Base-by-base conservation (phyloP, 2,329 filamentous ascomycete species). In the Leptographium procerum region DNA sequence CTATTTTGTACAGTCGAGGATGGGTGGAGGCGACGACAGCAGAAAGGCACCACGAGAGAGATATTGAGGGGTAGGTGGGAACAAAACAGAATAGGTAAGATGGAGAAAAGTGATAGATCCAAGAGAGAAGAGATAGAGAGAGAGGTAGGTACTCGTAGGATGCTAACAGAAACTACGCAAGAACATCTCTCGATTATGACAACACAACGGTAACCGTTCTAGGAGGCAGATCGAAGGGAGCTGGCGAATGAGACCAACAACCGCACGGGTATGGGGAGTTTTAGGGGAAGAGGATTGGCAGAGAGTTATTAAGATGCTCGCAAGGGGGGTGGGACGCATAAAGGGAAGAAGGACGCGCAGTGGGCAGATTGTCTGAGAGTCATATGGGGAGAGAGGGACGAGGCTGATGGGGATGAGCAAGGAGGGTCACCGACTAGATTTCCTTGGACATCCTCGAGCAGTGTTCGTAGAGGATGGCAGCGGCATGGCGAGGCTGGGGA, bases 221-320 rank as follows among this genome's bases (percentile, higher is more conserved):
- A 19, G 26, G 36, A 33, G 24, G 34, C 28, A 11, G 31, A 56
- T 10, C 33, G 51, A 45, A 57, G 14, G 24, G 34, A 36, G 52
- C 33, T 52, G 61, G 47, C 59, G 54, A 60, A 61, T 61, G 56
- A 54, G 26, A 57, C 40, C 40, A 29, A 55, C 57, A 57, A 59
- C 61, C 61, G 55, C 61, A 60, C 58, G n/a, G n/a, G n/a, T n/a
- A n/a, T n/a, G n/a, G n/a, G n/a, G 28, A 43, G 7, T 31, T 52
- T 47, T 36, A 51, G 56, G 52, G 55, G 52, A 26, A 54, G 48
- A 26, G 29, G 9, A 10, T 4, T 43, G n/a, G n/a, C n/a, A n/a
- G n/a, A n/a, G n/a, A n/a, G n/a, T n/a, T n/a, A n/a, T 19, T n/a
- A 43, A 43, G 16, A 43, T 40, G 14, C 14, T 43, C 40, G 5